These are phyloP conservation scores for Chalciporus sp. DNA, from an alignment of 1,284 basidiomycete species.

Conservation along the genomic window DNA sequence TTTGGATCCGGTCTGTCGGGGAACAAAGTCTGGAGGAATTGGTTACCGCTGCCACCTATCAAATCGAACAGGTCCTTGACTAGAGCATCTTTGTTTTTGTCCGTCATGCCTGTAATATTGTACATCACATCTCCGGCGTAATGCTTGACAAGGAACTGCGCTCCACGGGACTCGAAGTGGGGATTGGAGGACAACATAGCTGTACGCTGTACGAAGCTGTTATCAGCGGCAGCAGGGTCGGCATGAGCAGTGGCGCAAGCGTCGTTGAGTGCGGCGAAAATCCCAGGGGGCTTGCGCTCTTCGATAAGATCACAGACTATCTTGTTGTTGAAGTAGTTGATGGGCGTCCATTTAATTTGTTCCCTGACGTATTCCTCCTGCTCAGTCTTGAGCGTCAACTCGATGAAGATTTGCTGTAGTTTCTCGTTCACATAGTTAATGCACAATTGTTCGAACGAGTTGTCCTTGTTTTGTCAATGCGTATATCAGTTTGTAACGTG, in stretches of 20 bases:
- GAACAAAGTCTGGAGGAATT: constrained; percentile 89
- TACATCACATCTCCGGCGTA: constrained; percentile 99
- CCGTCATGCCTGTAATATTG: constrained; percentile 97
- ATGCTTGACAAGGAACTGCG: constrained; percentile 90
- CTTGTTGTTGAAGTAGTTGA: constrained; percentile 97
- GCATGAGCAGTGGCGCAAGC: constrained; percentile 98
- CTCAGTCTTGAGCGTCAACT: constrained; percentile 97
- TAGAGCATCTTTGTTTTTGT: constrained; percentile 99
- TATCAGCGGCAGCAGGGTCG: constrained; percentile 95
- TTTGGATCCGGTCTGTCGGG: constrained; percentile 94
- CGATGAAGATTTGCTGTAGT: constrained; percentile 98
- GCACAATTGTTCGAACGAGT: constrained; percentile 98
- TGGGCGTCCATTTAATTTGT: constrained; percentile 99
- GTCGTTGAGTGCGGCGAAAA: constrained; percentile 98
- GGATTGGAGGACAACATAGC: constrained; percentile 80
- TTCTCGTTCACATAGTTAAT: constrained; percentile 99
- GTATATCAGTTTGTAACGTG: not conserved
- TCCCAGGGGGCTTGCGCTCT: constrained; percentile 93
- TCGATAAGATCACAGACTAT: constrained; percentile 99
- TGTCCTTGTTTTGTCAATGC: constrained; percentile 65
- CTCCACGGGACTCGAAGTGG: constrained; percentile 91
- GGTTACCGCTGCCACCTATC: constrained; percentile 77
- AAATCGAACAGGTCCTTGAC: constrained; percentile 95
- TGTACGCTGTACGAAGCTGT: constrained; percentile 94
- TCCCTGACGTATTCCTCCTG: constrained; percentile 99